Base-by-base conservation (phyloP, 2,329 filamentous ascomycete species). In the Trichothecium roseum region DNA sequence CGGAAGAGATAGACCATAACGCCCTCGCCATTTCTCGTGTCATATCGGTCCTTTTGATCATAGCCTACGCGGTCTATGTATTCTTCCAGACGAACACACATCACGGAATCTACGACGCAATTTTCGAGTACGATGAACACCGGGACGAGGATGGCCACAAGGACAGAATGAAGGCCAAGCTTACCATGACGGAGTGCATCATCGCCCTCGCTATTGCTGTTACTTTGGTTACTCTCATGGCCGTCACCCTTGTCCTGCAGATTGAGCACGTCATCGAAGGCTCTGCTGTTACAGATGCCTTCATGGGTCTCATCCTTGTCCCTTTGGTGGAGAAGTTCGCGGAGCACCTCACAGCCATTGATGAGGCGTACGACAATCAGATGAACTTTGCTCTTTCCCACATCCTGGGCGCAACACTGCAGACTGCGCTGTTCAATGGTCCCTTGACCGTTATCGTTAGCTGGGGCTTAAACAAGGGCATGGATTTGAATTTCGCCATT, bases 301-400 rank as follows among this genome's bases (percentile, higher is more conserved):
- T 72, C 42, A 69, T 74, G 58, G 70, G 84, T 48, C 64, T 93
- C 27, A 89, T 91, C 44, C 68, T 93, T 1, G 72, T 91, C 5
- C 80, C 84, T 4, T 68, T 93, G 0, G 84, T 91, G 5, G 86
- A 93, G 52, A 93, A 94, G 57, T 79, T 82, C 3, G 84, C 85
- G 10, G 85, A 93, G 56, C 85, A 93, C 57, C 63, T 93, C 32
- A 88, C 83, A 2, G 83, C 84, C 29, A 68, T 93, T 39, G 84
- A 91, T 47, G 85, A 93, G 66, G 85, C 85, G 17, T 89, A 78
- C 68, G 81, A 85, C 47, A 76, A 84, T 52, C 78, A 81, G 53
- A 86, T 88, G 69, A 91, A 91, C 62, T 80, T 88, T 56, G 84
- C 85, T 0, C 69, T 91, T 18, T 82, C 84, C 30, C 86, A 94